phyloP scores from a whole-genome alignment of 2,329 filamentous ascomycete species.

The Fusarium guadeloupense region DNA sequence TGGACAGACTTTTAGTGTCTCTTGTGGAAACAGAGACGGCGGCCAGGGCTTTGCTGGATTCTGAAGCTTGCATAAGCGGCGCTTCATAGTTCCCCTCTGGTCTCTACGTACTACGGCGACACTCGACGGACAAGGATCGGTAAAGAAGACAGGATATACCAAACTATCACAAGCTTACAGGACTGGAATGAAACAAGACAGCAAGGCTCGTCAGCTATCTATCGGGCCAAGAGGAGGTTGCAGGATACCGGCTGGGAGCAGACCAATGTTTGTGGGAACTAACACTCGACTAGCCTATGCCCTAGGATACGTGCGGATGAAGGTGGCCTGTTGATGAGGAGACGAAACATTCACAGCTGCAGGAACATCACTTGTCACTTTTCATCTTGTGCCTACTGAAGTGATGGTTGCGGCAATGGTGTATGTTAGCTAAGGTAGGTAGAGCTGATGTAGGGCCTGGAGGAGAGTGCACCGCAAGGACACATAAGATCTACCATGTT shows the following conservation, averaged over 20 bases:
- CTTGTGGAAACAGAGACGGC: slow-evolving; percentile 34
- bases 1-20: slow-evolving; percentile 33
- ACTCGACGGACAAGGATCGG: slow-evolving; percentile 18
- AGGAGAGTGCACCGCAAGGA: slow-evolving; percentile 5
- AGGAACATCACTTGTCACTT: slow-evolving; percentile 38
- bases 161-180: slow-evolving; percentile 7
- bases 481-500: neutral
- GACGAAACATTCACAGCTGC: slow-evolving; percentile 15
- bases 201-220: slow-evolving; percentile 31
- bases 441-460: neutral
- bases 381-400: slow-evolving; percentile 18
- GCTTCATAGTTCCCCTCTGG: slow-evolving; percentile 18
- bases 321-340: slow-evolving; percentile 19
- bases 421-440: slow-evolving; percentile 10
- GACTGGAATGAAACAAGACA: slow-evolving; percentile 24
- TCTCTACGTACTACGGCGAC: slow-evolving; percentile 25
- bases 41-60: slow-evolving; percentile 36
- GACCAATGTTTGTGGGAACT: slow-evolving; percentile 20
- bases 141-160: slow-evolving; percentile 12
- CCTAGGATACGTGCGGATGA: slow-evolving; percentile 13
- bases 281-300: slow-evolving; percentile 9
- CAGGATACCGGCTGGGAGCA: slow-evolving; percentile 23
- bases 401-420: slow-evolving; percentile 11
- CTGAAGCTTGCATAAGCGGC: slow-evolving; percentile 46
- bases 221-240: slow-evolving; percentile 26